Base-by-base conservation (phyloP, 2,329 filamentous ascomycete genomes). In the Rutstroemia sp. region DNA sequence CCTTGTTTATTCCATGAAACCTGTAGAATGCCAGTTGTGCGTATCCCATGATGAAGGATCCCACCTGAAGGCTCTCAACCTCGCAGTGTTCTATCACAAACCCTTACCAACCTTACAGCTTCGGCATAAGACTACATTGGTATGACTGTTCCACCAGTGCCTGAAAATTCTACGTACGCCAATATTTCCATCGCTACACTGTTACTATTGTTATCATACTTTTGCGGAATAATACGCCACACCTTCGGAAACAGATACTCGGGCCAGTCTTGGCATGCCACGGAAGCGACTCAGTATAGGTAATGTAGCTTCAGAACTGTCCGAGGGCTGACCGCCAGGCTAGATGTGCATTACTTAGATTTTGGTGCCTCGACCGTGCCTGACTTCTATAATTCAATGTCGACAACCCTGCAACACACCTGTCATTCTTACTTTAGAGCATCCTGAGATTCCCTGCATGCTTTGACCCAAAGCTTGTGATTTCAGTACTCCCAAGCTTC, bases 191-290 rank as follows among this genome's bases (percentile, higher is more conserved):
- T 14, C 9, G 4, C 44, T n/a, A 41, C 27, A 19, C 4, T 27
- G 27, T 51, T 55, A 19, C 53, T 55, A 55, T 55, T 55, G 47
- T 55, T 55, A 45, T 51, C 53, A 55, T 38, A 37, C 21, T 51
- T 45, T 51, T 25, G 23, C 47, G 52, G 41, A 34, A 21, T 17
- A 16, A 14, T 30, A 47, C 19, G 19, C 44, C 21, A 5, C 9
- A 27, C 6, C 16, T 8, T 51, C 19, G 27, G 25, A 51, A 39
- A 34, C 30, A 41, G 42, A 44, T 44, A 9, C 9, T 44, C 21
- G 23, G 46, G 10, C 27, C 25, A 25, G 34, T 37, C 47, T 55
- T 51, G 53, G 38, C 27, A 14, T 51, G 16, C 47, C 25, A 55
- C 47, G 38, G 17, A 51, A 55, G 52, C 34, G 41, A 44, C 41